These are phyloP conservation scores for Odonthalia washingtoniensis DNA, from an alignment of 31 red algal species.

Conservation along the genomic window DNA sequence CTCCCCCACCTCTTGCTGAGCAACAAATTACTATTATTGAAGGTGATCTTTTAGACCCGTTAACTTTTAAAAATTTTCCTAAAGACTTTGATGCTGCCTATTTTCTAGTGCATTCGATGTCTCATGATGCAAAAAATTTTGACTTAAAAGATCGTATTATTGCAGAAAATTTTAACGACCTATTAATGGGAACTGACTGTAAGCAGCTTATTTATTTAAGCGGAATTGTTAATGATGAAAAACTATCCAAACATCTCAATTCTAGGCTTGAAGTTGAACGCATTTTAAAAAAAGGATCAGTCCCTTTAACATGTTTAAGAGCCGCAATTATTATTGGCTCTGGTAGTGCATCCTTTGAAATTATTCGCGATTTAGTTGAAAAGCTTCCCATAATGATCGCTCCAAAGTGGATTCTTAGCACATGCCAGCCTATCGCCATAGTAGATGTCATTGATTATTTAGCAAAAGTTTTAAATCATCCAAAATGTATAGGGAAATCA, in stretches of 20 bases:
- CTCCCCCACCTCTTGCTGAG: background rate
- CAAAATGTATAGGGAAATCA: background rate
- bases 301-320: slow-evolving; percentile 24
- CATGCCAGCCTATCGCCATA: slow-evolving; percentile 46
- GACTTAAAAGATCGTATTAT: slow-evolving; percentile 1
- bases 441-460: slow-evolving; percentile 22
- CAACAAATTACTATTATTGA: slow-evolving; percentile 6
- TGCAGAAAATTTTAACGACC: slow-evolving; percentile 32
- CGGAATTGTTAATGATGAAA: slow-evolving; percentile 43
- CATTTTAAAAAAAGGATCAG: slow-evolving; percentile 1
- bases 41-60: slow-evolving; percentile 10
- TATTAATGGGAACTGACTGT: background rate
- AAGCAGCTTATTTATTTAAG: slow-evolving; percentile 40
- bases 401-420: slow-evolving; percentile 23
- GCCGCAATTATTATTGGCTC: slow-evolving; percentile 47
- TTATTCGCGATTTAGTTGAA: slow-evolving; percentile 32
- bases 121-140: background rate
- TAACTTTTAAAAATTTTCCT: slow-evolving; percentile 6
- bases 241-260: slow-evolving; percentile 38
- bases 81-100: slow-evolving; percentile 43
- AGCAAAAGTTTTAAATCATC: background rate
- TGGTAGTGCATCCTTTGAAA: slow-evolving; percentile 52
- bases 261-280: slow-evolving; percentile 31
- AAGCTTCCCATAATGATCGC: slow-evolving; percentile 33
- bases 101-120: slow-evolving; percentile 49